phyloP scores from a whole-genome alignment of 257 asterid genomes.

The Rauvolfia tetraphylla region DNA sequence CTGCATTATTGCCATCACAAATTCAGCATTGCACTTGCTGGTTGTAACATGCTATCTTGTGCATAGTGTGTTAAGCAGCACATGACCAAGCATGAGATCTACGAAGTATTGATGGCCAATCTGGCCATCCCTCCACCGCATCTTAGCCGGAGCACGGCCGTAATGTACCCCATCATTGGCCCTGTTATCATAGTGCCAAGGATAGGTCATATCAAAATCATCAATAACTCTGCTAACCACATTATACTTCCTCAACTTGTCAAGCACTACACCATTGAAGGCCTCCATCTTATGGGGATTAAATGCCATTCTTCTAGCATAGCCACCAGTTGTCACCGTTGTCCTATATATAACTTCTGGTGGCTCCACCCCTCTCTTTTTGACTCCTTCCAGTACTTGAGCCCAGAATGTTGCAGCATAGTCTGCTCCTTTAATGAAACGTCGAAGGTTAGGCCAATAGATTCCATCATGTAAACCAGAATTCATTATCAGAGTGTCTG shows the following conservation, averaged over 20 bases:
- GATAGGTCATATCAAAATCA: constrained; percentile 83
- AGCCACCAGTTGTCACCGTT: constrained; percentile 82
- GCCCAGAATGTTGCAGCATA: constrained; percentile 78
- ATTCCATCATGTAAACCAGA: constrained; percentile 89
- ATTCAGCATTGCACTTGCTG: background rate
- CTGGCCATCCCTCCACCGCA: constrained; percentile 77
- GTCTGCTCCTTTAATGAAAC: constrained; percentile 52
- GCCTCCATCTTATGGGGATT: constrained; percentile 98
- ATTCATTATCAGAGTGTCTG: constrained; percentile 80
- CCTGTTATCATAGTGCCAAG: constrained; percentile 92
- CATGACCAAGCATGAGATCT: constrained; percentile 91
- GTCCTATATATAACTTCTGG: constrained; percentile 72
- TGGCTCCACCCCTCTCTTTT: constrained; percentile 36
- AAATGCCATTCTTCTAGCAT: constrained; percentile 58
- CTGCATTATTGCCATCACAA: background rate
- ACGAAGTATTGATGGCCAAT: constrained; percentile 93
- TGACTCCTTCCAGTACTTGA: constrained; percentile 43
- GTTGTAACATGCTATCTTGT: constrained; percentile 11
- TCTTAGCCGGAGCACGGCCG: constrained; percentile 78
- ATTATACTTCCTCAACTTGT: constrained; percentile 56
- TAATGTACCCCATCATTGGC: constrained; percentile 94
- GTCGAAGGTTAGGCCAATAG: constrained; percentile 53
- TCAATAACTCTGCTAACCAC: constrained; percentile 54
- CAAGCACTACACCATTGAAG: constrained; percentile 75
- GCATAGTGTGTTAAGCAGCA: constrained; percentile 58